Evolutionary conservation across 2,329 filamentous ascomycete genomes (phyloP).

Genomic region (Cryphonectria radicalis): DNA sequence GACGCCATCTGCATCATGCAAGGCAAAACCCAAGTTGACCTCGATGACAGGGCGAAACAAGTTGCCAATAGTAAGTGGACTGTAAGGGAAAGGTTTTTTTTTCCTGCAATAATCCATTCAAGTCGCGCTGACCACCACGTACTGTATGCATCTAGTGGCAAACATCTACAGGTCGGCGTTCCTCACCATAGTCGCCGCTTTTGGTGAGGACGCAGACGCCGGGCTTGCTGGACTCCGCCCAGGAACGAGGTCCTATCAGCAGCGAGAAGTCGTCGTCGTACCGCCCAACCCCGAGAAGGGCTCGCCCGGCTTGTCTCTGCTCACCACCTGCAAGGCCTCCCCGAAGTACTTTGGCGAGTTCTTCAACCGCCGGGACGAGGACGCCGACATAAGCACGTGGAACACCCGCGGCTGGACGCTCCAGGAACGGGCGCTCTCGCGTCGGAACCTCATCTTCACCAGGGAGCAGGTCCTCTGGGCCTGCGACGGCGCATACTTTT

Average conservation of each 20-base stretch:
- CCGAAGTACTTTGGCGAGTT: neutral
- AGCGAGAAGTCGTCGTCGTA: conserved; percentile 1
- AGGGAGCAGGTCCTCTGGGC: conserved; percentile 16
- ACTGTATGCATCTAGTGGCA: neutral
- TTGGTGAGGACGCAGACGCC: neutral
- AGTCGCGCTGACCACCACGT: neutral
- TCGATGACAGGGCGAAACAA: neutral
- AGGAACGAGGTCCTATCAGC: neutral
- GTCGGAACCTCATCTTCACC: conserved; percentile 9
- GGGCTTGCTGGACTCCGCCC: neutral
- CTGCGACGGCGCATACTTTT: conserved; percentile 14
- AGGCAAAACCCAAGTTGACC: neutral
- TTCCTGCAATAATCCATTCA: neutral
- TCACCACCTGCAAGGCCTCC: neutral
- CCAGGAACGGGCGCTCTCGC: conserved; percentile 14
- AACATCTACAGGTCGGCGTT: neutral
- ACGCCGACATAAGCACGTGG: conserved; percentile 9
- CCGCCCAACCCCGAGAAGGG: neutral
- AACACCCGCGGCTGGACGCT: conserved; percentile 21
- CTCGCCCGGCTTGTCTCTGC: neutral
- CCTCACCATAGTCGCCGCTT: conserved; percentile 1
- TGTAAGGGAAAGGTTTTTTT: neutral
- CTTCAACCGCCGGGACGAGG: conserved; percentile 2
- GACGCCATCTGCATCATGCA: neutral
- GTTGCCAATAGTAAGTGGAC: neutral